These are phyloP conservation scores for Plasmodium berghei DNA, from an alignment of 169 alveolate species.

Conservation along the genomic window DNA sequence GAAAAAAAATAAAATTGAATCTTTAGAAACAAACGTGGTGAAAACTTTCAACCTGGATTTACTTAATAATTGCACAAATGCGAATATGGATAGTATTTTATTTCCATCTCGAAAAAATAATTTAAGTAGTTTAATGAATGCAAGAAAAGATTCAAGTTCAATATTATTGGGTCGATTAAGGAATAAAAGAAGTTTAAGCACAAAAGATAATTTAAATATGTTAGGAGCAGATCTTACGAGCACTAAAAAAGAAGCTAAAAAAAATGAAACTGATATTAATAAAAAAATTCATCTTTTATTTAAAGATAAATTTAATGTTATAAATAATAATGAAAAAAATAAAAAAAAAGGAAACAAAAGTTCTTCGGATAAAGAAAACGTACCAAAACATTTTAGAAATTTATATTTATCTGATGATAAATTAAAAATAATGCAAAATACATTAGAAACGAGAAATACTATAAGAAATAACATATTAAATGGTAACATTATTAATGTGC, in stretches of 20 bases:
- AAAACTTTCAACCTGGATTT: constrained; percentile 25
- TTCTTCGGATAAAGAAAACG: constrained; percentile 46
- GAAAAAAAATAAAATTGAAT: background rate
- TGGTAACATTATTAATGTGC: constrained; percentile 63
- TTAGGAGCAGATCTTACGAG: constrained; percentile 21
- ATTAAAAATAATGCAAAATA: constrained; percentile 42
- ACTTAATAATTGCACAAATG: constrained; percentile 20
- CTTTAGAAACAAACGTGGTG: constrained; percentile 3
- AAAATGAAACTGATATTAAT: constrained; percentile 46
- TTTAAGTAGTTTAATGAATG: constrained; percentile 52
- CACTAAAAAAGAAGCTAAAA: constrained; percentile 55
- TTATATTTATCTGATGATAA: constrained; percentile 69
- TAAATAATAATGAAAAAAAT: constrained; percentile 61
- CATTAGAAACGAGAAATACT: constrained; percentile 53
- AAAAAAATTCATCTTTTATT: constrained; percentile 45
- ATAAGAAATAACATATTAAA: constrained; percentile 41
- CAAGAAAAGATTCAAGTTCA: constrained; percentile 56
- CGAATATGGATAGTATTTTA: constrained; percentile 15
- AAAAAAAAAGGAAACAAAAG: constrained; percentile 18
- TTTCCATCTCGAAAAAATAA: constrained; percentile 56
- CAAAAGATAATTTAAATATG: constrained; percentile 45
- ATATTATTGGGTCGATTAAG: constrained; percentile 37
- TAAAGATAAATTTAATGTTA: constrained; percentile 23
- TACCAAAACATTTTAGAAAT: constrained; percentile 48
- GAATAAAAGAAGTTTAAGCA: constrained; percentile 61